phyloP scores from a whole-genome alignment of 345 rosid genomes.

The Psidium friedrichsthalianum region DNA sequence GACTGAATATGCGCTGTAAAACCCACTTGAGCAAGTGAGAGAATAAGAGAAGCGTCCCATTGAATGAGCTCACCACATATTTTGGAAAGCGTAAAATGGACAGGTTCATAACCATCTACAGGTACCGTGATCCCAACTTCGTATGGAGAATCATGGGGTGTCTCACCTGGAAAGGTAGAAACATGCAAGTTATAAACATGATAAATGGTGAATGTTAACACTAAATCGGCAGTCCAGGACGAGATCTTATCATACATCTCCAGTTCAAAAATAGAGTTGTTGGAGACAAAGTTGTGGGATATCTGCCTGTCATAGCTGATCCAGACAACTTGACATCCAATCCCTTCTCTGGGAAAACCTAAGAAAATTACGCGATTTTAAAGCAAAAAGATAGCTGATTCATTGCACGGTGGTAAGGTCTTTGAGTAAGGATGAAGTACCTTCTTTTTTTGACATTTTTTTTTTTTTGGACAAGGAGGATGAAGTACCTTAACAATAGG shows the following conservation, averaged over 20 bases:
- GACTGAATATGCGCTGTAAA: not conserved
- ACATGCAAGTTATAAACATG: constrained; percentile 3
- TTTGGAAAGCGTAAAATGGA: constrained; percentile 78
- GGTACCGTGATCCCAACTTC: constrained; percentile 74
- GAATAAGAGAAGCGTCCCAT: not conserved
- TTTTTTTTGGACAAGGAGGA: not conserved
- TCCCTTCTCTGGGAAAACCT: constrained; percentile 74
- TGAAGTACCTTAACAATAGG: constrained; percentile 47
- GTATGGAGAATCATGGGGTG: constrained; percentile 42
- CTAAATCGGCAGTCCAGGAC: not conserved
- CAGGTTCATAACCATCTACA: constrained; percentile 64
- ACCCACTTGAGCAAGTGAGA: not conserved
- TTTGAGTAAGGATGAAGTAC: constrained; percentile 8
- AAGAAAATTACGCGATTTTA: not conserved
- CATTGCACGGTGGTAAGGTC: not conserved
- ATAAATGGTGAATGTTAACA: not conserved
- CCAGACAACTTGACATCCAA: constrained; percentile 57
- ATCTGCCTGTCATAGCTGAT: constrained; percentile 46
- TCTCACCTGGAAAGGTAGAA: constrained; percentile 44
- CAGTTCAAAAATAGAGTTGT: constrained; percentile 63
- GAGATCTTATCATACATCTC: constrained; percentile 48
- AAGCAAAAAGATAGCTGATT: not conserved
- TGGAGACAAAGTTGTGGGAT: constrained; percentile 86
- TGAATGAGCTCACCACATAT: constrained; percentile 54
- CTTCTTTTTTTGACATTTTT: constrained; percentile 1